Evolutionary conservation across 331 rosid species (phyloP).

Genomic region (Acacia concinna): DNA sequence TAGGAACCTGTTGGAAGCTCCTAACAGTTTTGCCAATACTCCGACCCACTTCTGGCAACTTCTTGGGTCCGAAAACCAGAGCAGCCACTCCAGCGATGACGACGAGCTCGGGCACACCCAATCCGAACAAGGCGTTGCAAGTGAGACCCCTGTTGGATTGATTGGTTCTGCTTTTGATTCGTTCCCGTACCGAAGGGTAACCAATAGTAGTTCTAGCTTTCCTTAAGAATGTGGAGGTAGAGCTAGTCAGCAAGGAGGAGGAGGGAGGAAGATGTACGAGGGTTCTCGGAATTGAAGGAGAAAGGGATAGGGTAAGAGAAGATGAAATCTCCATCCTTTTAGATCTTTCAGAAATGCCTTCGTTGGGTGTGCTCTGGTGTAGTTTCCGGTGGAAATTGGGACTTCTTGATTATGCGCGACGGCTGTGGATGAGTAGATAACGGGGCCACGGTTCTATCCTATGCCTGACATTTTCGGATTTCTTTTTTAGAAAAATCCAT

Average conservation of each 20-base stretch:
- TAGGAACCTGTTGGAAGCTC: conserved; percentile 92
- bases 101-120: conserved; percentile 89
- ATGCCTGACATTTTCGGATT: neutral
- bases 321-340: conserved; percentile 58
- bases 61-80: conserved; percentile 88
- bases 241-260: conserved; percentile 42
- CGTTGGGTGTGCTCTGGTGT: neutral
- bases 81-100: conserved; percentile 98
- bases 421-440: neutral
- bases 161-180: conserved; percentile 31
- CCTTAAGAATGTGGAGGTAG: conserved; percentile 25
- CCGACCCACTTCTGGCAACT: conserved; percentile 91
- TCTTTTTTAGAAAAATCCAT: too few species aligned
- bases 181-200: conserved; percentile 21
- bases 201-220: conserved; percentile 28
- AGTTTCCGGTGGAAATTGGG: neutral
- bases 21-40: conserved; percentile 93
- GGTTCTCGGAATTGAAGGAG: conserved; percentile 39
- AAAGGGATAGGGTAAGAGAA: conserved; percentile 47
- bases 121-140: conserved; percentile 87
- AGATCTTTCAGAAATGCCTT: conserved; percentile 19
- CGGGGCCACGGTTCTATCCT: neutral
- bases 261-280: conserved; percentile 35
- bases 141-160: conserved; percentile 50
- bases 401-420: neutral